Evolutionary conservation across 352 stramenopile species (phyloP), one percentile per base, ranked within the genome.

Genomic region (Lagenidium sp.): DNA sequence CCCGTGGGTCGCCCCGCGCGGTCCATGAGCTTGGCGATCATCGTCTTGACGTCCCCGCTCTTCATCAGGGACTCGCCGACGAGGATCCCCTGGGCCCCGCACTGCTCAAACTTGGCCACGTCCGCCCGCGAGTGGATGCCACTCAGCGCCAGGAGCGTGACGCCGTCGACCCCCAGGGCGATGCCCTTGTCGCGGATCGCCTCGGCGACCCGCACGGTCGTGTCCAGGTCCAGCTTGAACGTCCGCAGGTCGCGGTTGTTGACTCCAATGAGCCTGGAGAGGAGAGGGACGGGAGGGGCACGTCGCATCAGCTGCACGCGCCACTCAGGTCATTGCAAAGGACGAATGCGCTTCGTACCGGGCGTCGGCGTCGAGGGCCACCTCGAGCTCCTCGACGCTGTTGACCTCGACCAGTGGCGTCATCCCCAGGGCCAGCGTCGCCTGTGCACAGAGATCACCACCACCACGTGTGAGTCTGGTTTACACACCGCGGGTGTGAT

Each of bases 221-320:
- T 98, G 53, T 85, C 75, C 55, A 99, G 73, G 60, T 99, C 95
- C 43, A 99, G 78, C 66, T 98, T 93, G 58, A 99, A 99, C 20
- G 94, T 98, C 55, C 97, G 95, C 28, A 99, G 65, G 62, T 99
- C 97, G 31, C 96, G 88, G 79, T 99, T 99, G 65, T 99, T 99
- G 7, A 99, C 95, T 19, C 96, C 96, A 60, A 99, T 97, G 4
- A 98, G 82, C 21, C 68, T 80, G 36, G 24, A 8, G 25, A 19
- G 18, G 7, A 42, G 36, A 24, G 19, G 24, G 35, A 34, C n/a
- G n/a, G n/a, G n/a, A n/a, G n/a, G n/a, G n/a, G n/a, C n/a, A n/a
- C n/a, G n/a, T n/a, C n/a, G n/a, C n/a, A n/a, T n/a, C n/a, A n/a
- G n/a, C n/a, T n/a, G n/a, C n/a, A n/a, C n/a, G n/a, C n/a, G n/a